phyloP scores from a whole-genome alignment of 2,329 filamentous ascomycete species.

The Lachnellula occidentalis region DNA sequence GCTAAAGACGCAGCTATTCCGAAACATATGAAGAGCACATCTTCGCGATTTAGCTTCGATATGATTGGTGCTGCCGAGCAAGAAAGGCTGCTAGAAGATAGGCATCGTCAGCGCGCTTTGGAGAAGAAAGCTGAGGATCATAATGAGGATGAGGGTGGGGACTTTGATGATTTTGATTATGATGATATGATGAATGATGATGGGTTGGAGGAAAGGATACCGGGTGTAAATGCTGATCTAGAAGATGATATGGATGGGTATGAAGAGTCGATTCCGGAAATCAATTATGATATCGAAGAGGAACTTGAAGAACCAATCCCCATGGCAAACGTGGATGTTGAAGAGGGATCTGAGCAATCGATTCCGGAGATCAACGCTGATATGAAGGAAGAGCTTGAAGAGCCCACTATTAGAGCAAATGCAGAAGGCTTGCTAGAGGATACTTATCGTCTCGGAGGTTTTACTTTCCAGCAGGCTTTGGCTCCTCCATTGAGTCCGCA shows the following conservation, averaged over 20 bases:
- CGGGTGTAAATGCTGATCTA: conserved; percentile 46
- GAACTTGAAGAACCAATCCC: conserved; percentile 57
- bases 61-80: conserved; percentile 65
- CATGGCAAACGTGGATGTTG: conserved; percentile 44
- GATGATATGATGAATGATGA: conserved; percentile 60
- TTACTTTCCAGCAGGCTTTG: conserved; percentile 38
- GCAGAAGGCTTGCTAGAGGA: conserved; percentile 3
- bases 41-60: conserved; percentile 77
- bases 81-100: conserved; percentile 66
- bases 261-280: conserved; percentile 61
- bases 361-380: conserved; percentile 15
- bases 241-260: conserved; percentile 45
- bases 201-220: conserved; percentile 61
- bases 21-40: conserved; percentile 68
- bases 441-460: conserved; percentile 21
- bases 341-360: conserved; percentile 24
- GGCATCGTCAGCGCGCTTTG: conserved; percentile 61
- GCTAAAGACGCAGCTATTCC: conserved; percentile 44
- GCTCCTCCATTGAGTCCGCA: conserved; percentile 49
- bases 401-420: conserved; percentile 5
- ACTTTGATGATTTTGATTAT: conserved; percentile 55
- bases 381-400: conserved; percentile 23
- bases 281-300: conserved; percentile 40
- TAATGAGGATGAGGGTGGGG: conserved; percentile 36
- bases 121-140: conserved; percentile 46